Base-by-base conservation (phyloP, 768 basidiomycete species). In the Mrakia gelida region DNA sequence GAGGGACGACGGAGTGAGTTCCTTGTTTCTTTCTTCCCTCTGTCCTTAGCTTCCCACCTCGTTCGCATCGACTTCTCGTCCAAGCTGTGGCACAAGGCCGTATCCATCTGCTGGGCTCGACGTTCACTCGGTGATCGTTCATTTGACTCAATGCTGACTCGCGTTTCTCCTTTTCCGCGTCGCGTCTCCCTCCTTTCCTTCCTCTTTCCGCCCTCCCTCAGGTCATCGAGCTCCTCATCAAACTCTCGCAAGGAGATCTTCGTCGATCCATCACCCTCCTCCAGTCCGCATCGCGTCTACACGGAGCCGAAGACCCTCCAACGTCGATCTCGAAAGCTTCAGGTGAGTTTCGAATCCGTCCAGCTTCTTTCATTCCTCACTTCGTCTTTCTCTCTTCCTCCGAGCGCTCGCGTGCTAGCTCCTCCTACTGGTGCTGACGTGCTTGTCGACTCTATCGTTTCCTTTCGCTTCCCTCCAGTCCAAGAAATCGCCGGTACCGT, bases 401-500 rank as follows among this genome's bases (percentile, higher is more conserved):
- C 23, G 6, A 8, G 9, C 43, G 26, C 71, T 21, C 32, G 38
- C 61, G 18, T 54, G 26, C n/a, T 21, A 28, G 30, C 45, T 2
- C 34, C 63, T 38, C 23, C 3, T 8, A 21, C 38, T 26, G n/a
- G 52, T n/a, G 41, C 70, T 73, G 59, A 74, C 62, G 1, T 9
- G 0, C 11, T 62, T 8, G 38, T 38, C 38, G 38, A 38, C 38
- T 38, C 38, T 8, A n/a, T 38, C 38, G 8, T 8, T 5, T 2
- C 38, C 5, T 26, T 16, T 77, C n/a, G 15, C 26, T 59, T 49
- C 32, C 70, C 38, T 68, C 0, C 77, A 84, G 85, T 98, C 18
- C 93, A 98, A 84, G 97, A 99, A 85, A 98, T 98, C 75, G 95
- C 95, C 0, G 97, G 97, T 0, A 92, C 97, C 34, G 93, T 98